Conservation (phyloP, 2,329 filamentous ascomycete genomes). For the Fusarium mangiferae region DNA sequence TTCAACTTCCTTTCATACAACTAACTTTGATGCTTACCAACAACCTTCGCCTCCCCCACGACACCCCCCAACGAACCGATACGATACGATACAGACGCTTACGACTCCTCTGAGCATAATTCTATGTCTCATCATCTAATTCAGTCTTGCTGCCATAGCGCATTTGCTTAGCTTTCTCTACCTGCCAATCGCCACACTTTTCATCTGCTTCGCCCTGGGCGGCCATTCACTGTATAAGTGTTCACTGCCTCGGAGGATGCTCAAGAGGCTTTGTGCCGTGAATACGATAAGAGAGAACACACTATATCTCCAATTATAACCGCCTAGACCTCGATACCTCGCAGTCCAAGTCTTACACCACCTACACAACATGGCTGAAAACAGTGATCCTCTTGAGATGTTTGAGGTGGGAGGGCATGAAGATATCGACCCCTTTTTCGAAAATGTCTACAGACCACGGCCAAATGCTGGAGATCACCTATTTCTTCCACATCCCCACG, state of each 20-base stretch:
- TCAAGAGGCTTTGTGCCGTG: conserved; percentile 9
- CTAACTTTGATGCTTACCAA: conserved; percentile 16
- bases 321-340: background rate
- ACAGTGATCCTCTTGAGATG: conserved; percentile 33
- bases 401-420: conserved; percentile 35
- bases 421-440: conserved; percentile 29
- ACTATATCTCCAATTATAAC: background rate
- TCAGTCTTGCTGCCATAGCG: background rate
- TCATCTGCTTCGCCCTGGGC: background rate
- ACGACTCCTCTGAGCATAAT: background rate
- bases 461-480: conserved; percentile 5
- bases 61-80: background rate
- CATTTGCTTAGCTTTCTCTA: conserved; percentile 13
- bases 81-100: conserved; percentile 2
- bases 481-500: conserved; percentile 31
- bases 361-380: conserved; percentile 27
- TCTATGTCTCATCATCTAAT: conserved; percentile 7
- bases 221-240: conserved; percentile 5
- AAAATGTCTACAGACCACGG: background rate
- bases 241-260: background rate
- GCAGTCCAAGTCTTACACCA: background rate
- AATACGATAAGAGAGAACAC: conserved; percentile 2
- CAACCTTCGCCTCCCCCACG: background rate
- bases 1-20: conserved; percentile 3
- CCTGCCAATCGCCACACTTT: conserved; percentile 26